Evolutionary conservation across 306 rosid genomes (phyloP).

Genomic region (Quercus cerris): DNA sequence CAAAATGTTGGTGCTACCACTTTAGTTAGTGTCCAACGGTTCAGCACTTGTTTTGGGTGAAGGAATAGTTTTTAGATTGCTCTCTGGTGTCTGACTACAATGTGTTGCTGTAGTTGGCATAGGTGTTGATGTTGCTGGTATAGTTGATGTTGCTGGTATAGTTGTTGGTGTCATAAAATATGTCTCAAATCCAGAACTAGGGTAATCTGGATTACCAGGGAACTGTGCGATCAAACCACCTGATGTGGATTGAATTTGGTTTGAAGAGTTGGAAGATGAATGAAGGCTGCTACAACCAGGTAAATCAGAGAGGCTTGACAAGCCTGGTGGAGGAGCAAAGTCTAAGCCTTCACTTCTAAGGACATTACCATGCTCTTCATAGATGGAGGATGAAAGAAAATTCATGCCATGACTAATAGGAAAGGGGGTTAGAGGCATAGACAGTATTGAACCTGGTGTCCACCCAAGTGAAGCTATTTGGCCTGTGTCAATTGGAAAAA

Average conservation of each 20-base stretch:
- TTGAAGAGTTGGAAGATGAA: background rate
- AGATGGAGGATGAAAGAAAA: background rate
- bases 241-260: background rate
- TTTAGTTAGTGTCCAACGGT: too few relatives aligned
- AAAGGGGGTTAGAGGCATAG: conserved; percentile 6
- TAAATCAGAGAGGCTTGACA: background rate
- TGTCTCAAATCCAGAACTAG: background rate
- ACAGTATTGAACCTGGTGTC: conserved; percentile 15
- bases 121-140: background rate
- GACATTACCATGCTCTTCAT: conserved; percentile 7
- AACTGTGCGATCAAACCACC: background rate
- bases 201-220: conserved; percentile 10
- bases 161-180: conserved; percentile 2
- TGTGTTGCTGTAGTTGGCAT: background rate
- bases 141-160: too few relatives aligned
- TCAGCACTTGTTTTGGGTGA: background rate
- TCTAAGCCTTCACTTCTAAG: background rate
- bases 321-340: conserved; percentile 15
- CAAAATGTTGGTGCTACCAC: too few relatives aligned
- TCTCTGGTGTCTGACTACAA: background rate
- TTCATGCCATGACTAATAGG: background rate
- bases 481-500: conserved; percentile 2
- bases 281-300: conserved; percentile 4
- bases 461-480: background rate
- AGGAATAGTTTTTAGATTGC: background rate